Evolutionary conservation across 1,139 yeast genomes (phyloP).

Genomic region (Yamadazyma conglobata): DNA sequence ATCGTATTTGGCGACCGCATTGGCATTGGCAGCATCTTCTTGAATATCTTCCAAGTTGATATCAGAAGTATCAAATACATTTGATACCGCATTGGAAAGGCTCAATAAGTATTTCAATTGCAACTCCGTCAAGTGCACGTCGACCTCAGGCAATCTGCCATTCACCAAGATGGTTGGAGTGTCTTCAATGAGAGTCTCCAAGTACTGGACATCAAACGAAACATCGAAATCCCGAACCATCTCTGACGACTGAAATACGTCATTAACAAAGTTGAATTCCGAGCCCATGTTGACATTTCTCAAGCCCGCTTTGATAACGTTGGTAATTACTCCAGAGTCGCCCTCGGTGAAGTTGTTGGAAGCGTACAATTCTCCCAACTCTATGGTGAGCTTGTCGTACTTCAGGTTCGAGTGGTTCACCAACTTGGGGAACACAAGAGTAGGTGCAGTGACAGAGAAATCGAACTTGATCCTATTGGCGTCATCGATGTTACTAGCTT

Average conservation of each 20-base stretch:
- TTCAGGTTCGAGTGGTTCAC: slow-evolving; percentile 36
- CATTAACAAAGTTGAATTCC: slow-evolving; percentile 47
- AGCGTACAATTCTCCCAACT: slow-evolving; percentile 81
- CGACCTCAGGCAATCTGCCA: slow-evolving; percentile 66
- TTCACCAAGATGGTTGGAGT: slow-evolving; percentile 52
- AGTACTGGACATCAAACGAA: slow-evolving; percentile 56
- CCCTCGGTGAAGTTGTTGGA: slow-evolving; percentile 50
- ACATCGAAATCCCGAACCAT: slow-evolving; percentile 72
- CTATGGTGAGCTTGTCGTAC: slow-evolving; percentile 64
- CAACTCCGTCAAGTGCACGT: slow-evolving; percentile 68
- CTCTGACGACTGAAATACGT: slow-evolving; percentile 50
- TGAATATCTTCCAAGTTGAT: slow-evolving; percentile 50
- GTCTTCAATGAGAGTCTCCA: slow-evolving; percentile 34
- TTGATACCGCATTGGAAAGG: slow-evolving; percentile 54
- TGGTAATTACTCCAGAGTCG: slow-evolving; percentile 24
- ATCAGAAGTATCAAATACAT: slow-evolving; percentile 43
- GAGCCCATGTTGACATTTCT: slow-evolving; percentile 68
- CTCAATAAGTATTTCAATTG: slow-evolving; percentile 63
- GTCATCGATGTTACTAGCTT: slow-evolving; percentile 62
- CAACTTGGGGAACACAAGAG: slow-evolving; percentile 69
- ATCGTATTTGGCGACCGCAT: slow-evolving; percentile 38
- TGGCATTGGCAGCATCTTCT: slow-evolving; percentile 60
- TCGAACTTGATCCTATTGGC: slow-evolving; percentile 69
- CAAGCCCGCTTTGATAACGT: slow-evolving; percentile 62
- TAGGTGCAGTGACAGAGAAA: slow-evolving; percentile 74